Evolutionary conservation across 2,329 filamentous ascomycete species (phyloP), one percentile per base, ranked within the genome.

Genomic region (Zasmidium cellare): DNA sequence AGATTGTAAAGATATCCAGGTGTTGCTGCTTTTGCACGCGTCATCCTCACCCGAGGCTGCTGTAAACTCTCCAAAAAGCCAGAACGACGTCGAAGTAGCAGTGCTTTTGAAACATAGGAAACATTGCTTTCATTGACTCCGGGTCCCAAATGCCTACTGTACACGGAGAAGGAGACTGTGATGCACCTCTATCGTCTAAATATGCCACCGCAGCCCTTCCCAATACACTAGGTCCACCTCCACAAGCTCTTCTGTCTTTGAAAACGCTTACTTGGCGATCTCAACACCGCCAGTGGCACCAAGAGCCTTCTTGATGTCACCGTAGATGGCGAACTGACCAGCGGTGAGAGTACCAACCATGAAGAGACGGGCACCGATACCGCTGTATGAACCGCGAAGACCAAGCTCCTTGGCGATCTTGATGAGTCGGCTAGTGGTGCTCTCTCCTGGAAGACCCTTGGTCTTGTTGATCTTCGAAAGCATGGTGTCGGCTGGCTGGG

Each of bases 401-500:
- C 91, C 91, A 70, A 96, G 88, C 80, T 96, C 90, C 80, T 87
- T 89, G 68, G 80, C 90, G 72, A 96, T 96, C 87, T 94, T 94
- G 82, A 93, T 82, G 72, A 96, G 80, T 77, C 91, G 88, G 76
- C 81, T 84, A 74, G 84, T 84, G 71, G 89, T 94, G 72, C 91
- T 86, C 82, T 96, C 90, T 82, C 91, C 91, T 67, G 91, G 90
- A 61, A 86, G 82, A 79, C 90, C 91, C 83, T 91, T 87, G 80
- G 89, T 91, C 89, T 94, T 94, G 89, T 96, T 96, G 84, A 96
- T 94, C 86, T 93, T 94, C 80, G 85, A 89, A 65, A 96, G 87
- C 91, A 96, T 96, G 74, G 91, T 96, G 77, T 96, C 91, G 76
- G 91, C 91, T 69, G 91, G 91, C 82, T 96, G 91, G 64, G 91